A percentile compares a stretch with the other conserved stretches of the same genome.
phyloP scores from a whole-genome alignment of 1,284 basidiomycete genomes.

The Boletus semigastroideus region DNA sequence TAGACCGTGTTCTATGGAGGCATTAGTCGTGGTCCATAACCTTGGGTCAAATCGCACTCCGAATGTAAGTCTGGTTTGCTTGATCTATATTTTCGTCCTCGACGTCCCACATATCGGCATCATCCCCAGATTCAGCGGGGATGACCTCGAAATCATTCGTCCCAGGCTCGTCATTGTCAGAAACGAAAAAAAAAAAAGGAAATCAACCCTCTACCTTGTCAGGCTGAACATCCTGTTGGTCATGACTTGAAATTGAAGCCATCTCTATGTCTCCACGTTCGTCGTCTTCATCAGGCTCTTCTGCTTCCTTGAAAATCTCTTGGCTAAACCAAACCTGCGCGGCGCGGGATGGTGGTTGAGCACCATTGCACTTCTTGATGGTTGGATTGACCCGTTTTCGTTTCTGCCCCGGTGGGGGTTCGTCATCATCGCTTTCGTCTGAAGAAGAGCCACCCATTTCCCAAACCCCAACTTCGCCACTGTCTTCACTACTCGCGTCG shows the following conservation, averaged over 20 bases:
- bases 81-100: constrained; percentile 80
- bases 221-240: constrained; percentile 33
- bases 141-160: constrained; percentile 23
- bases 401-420: constrained; percentile 41
- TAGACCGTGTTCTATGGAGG: constrained; percentile 73
- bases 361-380: constrained; percentile 41
- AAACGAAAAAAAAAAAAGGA: not conserved
- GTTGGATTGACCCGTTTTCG: constrained; percentile 40
- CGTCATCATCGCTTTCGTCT: constrained; percentile 53
- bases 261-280: constrained; percentile 37
- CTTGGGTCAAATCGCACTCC: constrained; percentile 50
- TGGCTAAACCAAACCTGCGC: constrained; percentile 93
- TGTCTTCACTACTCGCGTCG: constrained; percentile 46
- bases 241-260: constrained; percentile 5
- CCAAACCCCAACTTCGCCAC: constrained; percentile 70
- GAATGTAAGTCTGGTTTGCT: constrained; percentile 67
- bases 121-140: constrained; percentile 46
- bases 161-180: constrained; percentile 23
- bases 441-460: constrained; percentile 65
- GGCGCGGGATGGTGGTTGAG: constrained; percentile 46
- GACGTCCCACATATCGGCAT: constrained; percentile 78
- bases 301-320: constrained; percentile 76
- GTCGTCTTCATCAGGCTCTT: constrained; percentile 44
- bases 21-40: not conserved
- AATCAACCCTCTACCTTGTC: constrained; percentile 33